Conservation (phyloP, 1,139 yeast species). For the Sugiyamaella xylanicola region DNA sequence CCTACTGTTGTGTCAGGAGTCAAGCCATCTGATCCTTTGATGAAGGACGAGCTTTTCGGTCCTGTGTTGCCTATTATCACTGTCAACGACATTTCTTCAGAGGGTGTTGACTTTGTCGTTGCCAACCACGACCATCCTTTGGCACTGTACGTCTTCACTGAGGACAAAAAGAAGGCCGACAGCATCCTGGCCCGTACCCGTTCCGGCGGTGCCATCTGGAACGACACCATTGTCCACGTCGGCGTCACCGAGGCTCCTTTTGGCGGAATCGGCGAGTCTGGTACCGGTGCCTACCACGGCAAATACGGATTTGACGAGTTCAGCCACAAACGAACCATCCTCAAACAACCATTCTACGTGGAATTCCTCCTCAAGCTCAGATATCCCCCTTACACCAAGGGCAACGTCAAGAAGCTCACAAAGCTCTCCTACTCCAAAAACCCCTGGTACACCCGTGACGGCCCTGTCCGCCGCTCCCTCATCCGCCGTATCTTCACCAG, state of each 20-base stretch:
- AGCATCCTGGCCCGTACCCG: slow-evolving; percentile 57
- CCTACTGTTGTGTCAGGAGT: slow-evolving; percentile 71
- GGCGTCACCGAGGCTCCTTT: slow-evolving; percentile 77
- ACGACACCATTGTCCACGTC: slow-evolving; percentile 75
- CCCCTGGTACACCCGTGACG: slow-evolving; percentile 33
- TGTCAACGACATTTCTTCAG: slow-evolving; percentile 51
- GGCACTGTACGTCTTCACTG: slow-evolving; percentile 75
- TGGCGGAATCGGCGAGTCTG: slow-evolving; percentile 90
- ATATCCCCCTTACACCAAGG: slow-evolving; percentile 64
- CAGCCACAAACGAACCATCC: slow-evolving; percentile 71
- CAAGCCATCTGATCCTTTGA: slow-evolving; percentile 64
- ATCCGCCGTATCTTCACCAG: slow-evolving; percentile 24
- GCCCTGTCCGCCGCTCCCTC: slow-evolving; percentile 30
- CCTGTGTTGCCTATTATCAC: slow-evolving; percentile 78
- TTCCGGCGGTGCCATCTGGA: slow-evolving; percentile 73
- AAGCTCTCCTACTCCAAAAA: slow-evolving; percentile 21
- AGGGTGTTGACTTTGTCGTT: slow-evolving; percentile 54
- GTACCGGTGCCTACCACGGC: slow-evolving; percentile 76
- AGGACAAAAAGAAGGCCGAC: slow-evolving; percentile 54
- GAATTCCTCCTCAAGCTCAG: slow-evolving; percentile 61
- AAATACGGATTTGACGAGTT: slow-evolving; percentile 68
- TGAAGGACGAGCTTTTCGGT: slow-evolving; percentile 81
- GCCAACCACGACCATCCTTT: slow-evolving; percentile 78
- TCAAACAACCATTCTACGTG: slow-evolving; percentile 68
- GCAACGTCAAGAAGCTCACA: slow-evolving; percentile 40